Evolutionary conservation across 345 rosid genomes (phyloP).

Genomic region (Aurinia saxatilis): DNA sequence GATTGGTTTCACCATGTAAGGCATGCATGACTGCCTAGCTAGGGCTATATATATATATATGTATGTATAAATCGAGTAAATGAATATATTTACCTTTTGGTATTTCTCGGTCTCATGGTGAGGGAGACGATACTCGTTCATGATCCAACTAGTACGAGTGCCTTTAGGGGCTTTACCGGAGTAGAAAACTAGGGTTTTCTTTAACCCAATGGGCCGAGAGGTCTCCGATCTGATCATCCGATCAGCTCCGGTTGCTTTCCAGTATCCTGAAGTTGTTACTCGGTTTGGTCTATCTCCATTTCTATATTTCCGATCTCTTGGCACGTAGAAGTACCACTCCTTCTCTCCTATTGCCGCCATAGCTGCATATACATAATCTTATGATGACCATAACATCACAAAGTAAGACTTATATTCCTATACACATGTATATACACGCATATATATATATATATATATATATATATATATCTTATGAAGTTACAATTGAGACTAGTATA

Average conservation of each 20-base stretch:
- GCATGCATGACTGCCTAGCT: conserved; percentile 16
- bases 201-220: conserved; percentile 71
- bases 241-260: conserved; percentile 99
- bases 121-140: conserved; percentile 99
- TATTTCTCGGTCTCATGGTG: conserved; percentile 88
- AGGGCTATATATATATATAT: conserved; percentile 12
- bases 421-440: neutral
- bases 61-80: neutral
- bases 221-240: conserved; percentile 82
- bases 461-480: neutral
- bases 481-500: neutral
- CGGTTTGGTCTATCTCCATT: conserved; percentile 97
- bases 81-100: conserved; percentile 54
- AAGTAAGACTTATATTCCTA: neutral
- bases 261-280: conserved; percentile 92
- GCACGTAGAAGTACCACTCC: conserved; percentile 98
- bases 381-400: neutral
- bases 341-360: conserved; percentile 98
- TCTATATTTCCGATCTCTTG: conserved; percentile 86
- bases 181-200: conserved; percentile 99
- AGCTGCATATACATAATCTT: conserved; percentile 36
- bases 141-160: conserved; percentile 94
- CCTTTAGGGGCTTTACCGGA: conserved; percentile 99
- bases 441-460: too few species aligned
- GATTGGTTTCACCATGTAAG: neutral